Base-by-base conservation (phyloP, 352 stramenopile genomes). In the Phytophthora melonis region DNA sequence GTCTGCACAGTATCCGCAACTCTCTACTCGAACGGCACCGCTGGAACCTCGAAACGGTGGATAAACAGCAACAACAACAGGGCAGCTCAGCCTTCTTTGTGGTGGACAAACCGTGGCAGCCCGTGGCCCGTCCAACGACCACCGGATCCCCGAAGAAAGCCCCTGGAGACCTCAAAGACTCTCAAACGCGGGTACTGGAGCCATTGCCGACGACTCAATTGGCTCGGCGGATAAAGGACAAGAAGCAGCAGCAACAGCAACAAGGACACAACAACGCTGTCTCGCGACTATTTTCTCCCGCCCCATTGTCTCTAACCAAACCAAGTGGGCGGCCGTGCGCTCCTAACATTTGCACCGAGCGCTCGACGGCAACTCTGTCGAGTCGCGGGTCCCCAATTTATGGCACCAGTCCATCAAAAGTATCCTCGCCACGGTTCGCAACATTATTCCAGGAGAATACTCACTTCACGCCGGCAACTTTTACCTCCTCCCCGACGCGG, bases 31-130 rank as follows among this genome's bases (percentile, higher is more conserved):
- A 91, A 60, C 84, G 87, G 3, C 82, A 91, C 66, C 78, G 75
- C 5, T 93, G 83, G 83, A 86, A 93, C 53, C 63, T 84, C 3
- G 67, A 74, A 14, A 65, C 73, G 10, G 75, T 76, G 3, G 58
- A 77, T 19, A 75, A 76, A 30, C 79, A 88, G 43, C 62, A 75
- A 4, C 23, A 25, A 25, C 60, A 82, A n/a, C 63, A 74, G 56
- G 50, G 59, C n/a, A 77, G 43, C 52, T 32, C 41, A 14, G 58
- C 63, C 0, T 79, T 77, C 39, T 91, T 82, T 64, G 68, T 80
- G 23, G 53, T 77, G 9, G 85, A 91, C 5, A 86, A 81, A 58
- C 85, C 85, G 0, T 91, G 85, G 85, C 81, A 90, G 34, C 41
- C 72, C 7, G 66, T 88, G 3, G 53, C 58, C 23, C 67, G 68